Evolutionary conservation across 1,284 basidiomycete genomes (phyloP).

Genomic region (Agaricales sp.): DNA sequence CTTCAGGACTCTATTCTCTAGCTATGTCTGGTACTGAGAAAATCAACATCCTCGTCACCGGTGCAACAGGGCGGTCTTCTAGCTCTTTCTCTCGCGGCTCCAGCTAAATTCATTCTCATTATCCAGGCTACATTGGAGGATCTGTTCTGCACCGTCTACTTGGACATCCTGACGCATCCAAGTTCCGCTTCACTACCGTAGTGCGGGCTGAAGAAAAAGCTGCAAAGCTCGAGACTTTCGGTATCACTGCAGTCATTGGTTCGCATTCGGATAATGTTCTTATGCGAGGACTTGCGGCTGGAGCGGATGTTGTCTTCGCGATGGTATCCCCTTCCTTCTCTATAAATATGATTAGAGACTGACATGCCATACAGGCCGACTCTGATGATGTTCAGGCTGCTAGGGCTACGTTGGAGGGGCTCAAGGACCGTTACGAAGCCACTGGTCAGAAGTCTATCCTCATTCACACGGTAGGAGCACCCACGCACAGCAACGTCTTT

Average conservation of each 20-base stretch:
- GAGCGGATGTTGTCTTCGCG: constrained; percentile 37
- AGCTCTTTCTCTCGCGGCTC: background rate
- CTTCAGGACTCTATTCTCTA: too few relatives aligned
- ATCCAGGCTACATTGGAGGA: constrained; percentile 43
- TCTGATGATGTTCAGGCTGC: constrained; percentile 27
- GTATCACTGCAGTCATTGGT: constrained; percentile 30
- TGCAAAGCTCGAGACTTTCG: constrained; percentile 19
- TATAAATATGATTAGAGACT: too few relatives aligned
- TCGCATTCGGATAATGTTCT: constrained; percentile 24
- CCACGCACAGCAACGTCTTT: background rate
- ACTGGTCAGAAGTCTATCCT: constrained; percentile 25
- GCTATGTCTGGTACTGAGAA: background rate
- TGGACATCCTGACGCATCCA: constrained; percentile 25
- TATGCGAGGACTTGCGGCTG: constrained; percentile 25
- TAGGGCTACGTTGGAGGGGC: constrained; percentile 29
- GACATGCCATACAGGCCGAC: constrained; percentile 27
- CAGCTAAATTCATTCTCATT: constrained; percentile 1
- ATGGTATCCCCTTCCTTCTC: constrained; percentile 22
- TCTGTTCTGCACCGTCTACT: constrained; percentile 35
- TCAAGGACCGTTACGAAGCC: constrained; percentile 23
- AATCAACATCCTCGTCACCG: constrained; percentile 25
- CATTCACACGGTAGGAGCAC: constrained; percentile 39
- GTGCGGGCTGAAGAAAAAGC: constrained; percentile 31
- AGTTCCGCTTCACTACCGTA: constrained; percentile 30
- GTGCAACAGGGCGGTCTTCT: constrained; percentile 26